Percentiles rank a stretch among this genome's conserved stretches.
Evolutionary conservation across 208 protist genomes (phyloP).

Genomic region (Leishmania martiniquensis): DNA sequence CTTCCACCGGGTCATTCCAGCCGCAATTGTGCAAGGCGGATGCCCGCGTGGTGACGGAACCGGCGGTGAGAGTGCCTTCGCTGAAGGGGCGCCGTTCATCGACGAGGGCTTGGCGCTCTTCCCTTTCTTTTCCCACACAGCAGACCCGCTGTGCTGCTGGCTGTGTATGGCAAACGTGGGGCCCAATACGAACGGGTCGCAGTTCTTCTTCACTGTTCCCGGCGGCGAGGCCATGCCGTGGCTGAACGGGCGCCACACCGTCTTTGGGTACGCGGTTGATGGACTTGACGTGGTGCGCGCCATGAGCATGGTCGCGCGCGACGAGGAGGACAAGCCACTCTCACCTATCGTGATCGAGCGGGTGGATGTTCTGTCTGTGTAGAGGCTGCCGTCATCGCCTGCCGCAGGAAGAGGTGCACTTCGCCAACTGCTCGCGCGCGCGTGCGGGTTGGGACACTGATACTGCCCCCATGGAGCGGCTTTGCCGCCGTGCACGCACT

Average conservation of each 20-base stretch:
- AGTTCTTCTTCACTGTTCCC: slow-evolving; percentile 91
- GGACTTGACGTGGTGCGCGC: slow-evolving; percentile 62
- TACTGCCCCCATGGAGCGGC: background rate
- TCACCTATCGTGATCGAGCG: slow-evolving; percentile 62
- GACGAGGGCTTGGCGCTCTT: slow-evolving; percentile 88
- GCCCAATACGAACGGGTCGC: slow-evolving; percentile 87
- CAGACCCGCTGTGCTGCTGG: slow-evolving; percentile 42
- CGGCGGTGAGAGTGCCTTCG: slow-evolving; percentile 87
- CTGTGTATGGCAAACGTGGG: slow-evolving; percentile 89
- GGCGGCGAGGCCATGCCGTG: slow-evolving; percentile 52
- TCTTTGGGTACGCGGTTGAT: slow-evolving; percentile 92
- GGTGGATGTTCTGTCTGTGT: slow-evolving; percentile 39
- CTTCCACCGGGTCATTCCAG: slow-evolving; percentile 96
- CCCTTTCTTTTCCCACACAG: slow-evolving; percentile 64
- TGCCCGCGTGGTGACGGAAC: slow-evolving; percentile 94
- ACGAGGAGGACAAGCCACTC: slow-evolving; percentile 56
- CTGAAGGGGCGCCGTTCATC: slow-evolving; percentile 87
- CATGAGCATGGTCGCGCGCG: slow-evolving; percentile 44
- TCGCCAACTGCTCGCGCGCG: background rate
- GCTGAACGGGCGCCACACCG: slow-evolving; percentile 94
- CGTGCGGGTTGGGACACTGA: background rate
- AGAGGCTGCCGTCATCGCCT: background rate
- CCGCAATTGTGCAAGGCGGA: slow-evolving; percentile 96
- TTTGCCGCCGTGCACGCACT: background rate
- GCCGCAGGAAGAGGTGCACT: background rate